Percentiles rank a stretch among this genome's conserved stretches.
phyloP scores from a whole-genome alignment of 2,329 filamentous ascomycete genomes.

The Colletotrichum aenigma region DNA sequence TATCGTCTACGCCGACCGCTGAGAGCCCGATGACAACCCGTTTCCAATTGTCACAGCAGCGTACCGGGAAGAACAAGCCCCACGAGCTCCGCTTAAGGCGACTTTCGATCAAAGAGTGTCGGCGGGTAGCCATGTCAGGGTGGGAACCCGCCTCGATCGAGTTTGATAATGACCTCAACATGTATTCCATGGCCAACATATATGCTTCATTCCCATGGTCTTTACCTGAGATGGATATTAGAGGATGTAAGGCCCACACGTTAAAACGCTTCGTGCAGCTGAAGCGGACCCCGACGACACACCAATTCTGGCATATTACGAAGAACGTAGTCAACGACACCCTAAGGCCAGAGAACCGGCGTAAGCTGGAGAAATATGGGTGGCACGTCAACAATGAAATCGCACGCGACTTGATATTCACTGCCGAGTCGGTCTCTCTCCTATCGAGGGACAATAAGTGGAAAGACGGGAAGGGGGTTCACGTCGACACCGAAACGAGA shows the following conservation, averaged over 20 bases:
- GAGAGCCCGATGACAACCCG: background rate
- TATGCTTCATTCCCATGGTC: background rate
- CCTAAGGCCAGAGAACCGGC: background rate
- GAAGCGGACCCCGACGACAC: background rate
- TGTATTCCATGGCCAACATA: background rate
- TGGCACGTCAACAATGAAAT: slow-evolving; percentile 5
- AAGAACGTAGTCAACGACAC: background rate
- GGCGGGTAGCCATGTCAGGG: background rate
- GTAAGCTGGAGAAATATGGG: background rate
- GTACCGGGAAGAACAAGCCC: background rate
- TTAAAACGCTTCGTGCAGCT: background rate
- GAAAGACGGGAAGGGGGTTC: background rate
- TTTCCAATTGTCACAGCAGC: background rate
- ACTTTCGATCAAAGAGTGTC: background rate
- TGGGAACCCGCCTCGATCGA: background rate
- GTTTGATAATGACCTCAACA: background rate
- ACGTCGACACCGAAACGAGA: background rate
- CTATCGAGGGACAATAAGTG: background rate
- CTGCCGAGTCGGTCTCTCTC: background rate
- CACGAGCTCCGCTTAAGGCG: slow-evolving; percentile 3
- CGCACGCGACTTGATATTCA: background rate
- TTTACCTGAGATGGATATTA: background rate
- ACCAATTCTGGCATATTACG: slow-evolving; percentile 22
- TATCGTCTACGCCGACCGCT: background rate
- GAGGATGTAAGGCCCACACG: background rate